Evolutionary conservation across 441 rosid genomes (phyloP).

Genomic region (Dalechampia spathulata): DNA sequence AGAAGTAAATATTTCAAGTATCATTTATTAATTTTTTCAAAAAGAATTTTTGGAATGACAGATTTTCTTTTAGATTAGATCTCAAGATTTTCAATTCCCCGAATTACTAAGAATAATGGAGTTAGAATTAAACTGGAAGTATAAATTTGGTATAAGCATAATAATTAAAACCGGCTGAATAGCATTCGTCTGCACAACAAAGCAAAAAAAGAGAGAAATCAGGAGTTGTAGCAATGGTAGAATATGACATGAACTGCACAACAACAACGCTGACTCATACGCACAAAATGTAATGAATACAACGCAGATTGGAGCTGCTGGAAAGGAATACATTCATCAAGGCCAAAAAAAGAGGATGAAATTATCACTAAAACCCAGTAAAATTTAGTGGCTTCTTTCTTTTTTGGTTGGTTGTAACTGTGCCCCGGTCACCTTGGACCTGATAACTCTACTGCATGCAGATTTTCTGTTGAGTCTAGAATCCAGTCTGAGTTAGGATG

Average conservation of each 20-base stretch:
- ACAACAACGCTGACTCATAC: slow-evolving; percentile 30
- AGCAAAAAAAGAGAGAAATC: background rate
- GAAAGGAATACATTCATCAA: slow-evolving; percentile 20
- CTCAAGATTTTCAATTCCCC: too few species aligned
- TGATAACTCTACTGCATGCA: slow-evolving; percentile 65
- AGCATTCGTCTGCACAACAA: slow-evolving; percentile 3
- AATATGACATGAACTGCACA: slow-evolving; percentile 27
- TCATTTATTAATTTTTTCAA: too few species aligned
- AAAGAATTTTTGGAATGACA: too few species aligned
- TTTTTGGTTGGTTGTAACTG: slow-evolving; percentile 20
- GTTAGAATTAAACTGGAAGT: too few species aligned
- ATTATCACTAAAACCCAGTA: slow-evolving; percentile 3
- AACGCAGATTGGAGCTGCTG: slow-evolving; percentile 30
- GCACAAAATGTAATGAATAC: slow-evolving; percentile 51
- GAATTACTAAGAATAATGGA: too few species aligned
- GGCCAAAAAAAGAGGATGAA: slow-evolving; percentile 1
- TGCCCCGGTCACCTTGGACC: slow-evolving; percentile 56
- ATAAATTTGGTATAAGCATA: too few species aligned
- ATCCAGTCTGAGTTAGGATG: slow-evolving; percentile 59
- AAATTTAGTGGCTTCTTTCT: slow-evolving; percentile 19
- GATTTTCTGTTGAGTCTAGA: slow-evolving; percentile 57
- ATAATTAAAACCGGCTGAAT: too few species aligned
- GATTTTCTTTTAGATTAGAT: too few species aligned
- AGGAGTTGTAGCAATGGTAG: slow-evolving; percentile 5
- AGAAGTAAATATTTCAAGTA: too few species aligned